Base-by-base conservation (phyloP, 305 asterid genomes). In the Caryopteris hybrid region DNA sequence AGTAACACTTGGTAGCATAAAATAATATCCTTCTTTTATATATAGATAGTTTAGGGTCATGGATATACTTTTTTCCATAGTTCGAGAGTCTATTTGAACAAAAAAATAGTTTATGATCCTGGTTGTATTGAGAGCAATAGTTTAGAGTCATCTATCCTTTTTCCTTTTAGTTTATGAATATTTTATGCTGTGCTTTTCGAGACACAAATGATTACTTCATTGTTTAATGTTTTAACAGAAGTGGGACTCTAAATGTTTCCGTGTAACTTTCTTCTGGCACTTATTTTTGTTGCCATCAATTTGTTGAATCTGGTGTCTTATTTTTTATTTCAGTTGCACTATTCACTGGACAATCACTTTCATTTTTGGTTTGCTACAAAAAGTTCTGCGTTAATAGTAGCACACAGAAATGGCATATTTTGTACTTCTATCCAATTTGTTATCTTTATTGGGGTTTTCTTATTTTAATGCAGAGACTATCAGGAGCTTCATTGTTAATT, bases 401-500 rank as follows among this genome's bases (percentile, higher is more conserved):
- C 18, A 34, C 48, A 36, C 33, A 39, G 10, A 17, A 6, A 16
- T 25, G 17, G 7, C 25, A 16, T 10, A 25, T 29, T 25, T 23
- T 69, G 21, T 63, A 23, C 23, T 39, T 21, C 21, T 6, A 54
- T 41, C 45, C 39, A 56, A 33, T 60, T 22, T 62, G 25, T 48
- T 48, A 0, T 3, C 29, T 31, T 45, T 42, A 57, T 64, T 12
- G 2, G 3, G 41, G 23, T 10, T 29, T 52, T 48, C 33, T 22
- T 61, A n/a, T 70, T 52, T 68, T 36, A 5, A 42, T 61, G 18
- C 91, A 88, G 97, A 85, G 96, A 83, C 77, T 91, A 74, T 88
- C 96, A 8, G 99, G 97, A 75, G 83, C 96, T 57, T 90, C 97
- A 1, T 79, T 91, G 79, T 72, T 93, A 83, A 81, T 91, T 59